Evolutionary conservation across 2,329 filamentous ascomycete genomes (phyloP), one percentile per base, ranked within the genome.

Genomic region (Sphaerostilbella broomeana): DNA sequence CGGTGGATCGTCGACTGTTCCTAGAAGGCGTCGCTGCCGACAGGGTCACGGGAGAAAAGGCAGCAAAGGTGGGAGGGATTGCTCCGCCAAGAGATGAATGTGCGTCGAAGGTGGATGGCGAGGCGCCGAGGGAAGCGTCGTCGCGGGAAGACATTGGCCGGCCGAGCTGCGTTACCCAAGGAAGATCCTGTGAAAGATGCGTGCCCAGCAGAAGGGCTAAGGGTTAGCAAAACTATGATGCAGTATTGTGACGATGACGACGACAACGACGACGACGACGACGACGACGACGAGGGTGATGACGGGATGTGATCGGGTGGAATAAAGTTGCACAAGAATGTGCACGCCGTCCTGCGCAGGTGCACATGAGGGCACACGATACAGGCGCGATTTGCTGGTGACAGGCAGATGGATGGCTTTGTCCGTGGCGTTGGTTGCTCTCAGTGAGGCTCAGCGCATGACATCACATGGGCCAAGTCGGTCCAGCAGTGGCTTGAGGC

Each of bases 41-140:
- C 50, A 89, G 75, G 16, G 84, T 86, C 16, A 82, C 76, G 21
- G 92, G 89, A 5, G 90, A 92, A 68, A 98, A 98, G 54, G 86
- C 77, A 48, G 92, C 92, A 57, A 85, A 80, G 31, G 90, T 97
- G 32, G 87, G 83, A 35, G 72, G 72, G 27, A 31, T 30, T 15
- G 42, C 28, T 20, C 65, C 64, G 49, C 62, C 63, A 47, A 58
- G 59, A 41, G 61, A 57, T 46, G 47, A 45, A 32, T 53, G 49
- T 44, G 53, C 45, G 46, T 62, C 56, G 44, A 50, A 53, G 38
- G 50, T 42, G 16, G 55, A 63, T 54, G 52, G 59, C 50, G 55
- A 52, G 48, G 51, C 51, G 57, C 58, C 57, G 38, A 54, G 43
- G 25, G 56, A 55, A 47, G 51, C 52, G 54, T 62, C 60, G 51